Base-by-base conservation (phyloP, 2,329 filamentous ascomycete genomes). In the Stachybotrys chlorohalonatus region DNA sequence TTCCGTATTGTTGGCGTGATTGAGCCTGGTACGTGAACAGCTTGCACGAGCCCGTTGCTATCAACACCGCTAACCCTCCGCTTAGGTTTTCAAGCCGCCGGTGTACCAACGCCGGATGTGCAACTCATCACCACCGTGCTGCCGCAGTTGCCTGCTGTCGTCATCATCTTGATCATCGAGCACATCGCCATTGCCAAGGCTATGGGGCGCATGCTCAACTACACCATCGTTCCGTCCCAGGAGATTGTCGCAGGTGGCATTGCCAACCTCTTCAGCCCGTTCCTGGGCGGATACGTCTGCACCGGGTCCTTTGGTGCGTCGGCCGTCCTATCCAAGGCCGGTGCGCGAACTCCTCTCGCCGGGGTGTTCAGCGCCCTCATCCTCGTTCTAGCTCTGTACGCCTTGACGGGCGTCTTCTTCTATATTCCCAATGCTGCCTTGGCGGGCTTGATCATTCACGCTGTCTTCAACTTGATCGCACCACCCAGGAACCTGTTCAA, bases 101-200 rank as follows among this genome's bases (percentile, higher is more conserved):
- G 74, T 8, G 77, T 83, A 0, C 87, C 87, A 0, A 71, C 64
- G 0, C 71, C 89, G 49, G 78, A 81, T 56, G 66, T 66, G 0
- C 68, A 75, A 0, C 75, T 90, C 49, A 73, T 90, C 60, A 72
- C 69, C 1, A 66, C 76, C 0, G 82, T 89, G 59, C 71, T 80
- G 2, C 75, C 75, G 31, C 75, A 91, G 56, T 71, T 92, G 7
- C 89, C 89, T 0, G 84, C 85, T 16, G 82, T 86, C 0, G 81
- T 89, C 51, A 89, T 93, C 57, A 88, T 93, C 16, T 72, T 92
- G 16, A 78, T 92, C 17, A 89, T 93, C 54, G 89, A 92, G 69
- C 89, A 93, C 65, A 91, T 92, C 59, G 87, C 89, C 47, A 92
- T 93, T 57, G 85, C 87, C 7, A 93, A 93, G 67, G 90, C 88